Percentiles rank a stretch among this genome's conserved stretches.
Conservation (phyloP, 2,329 filamentous ascomycete genomes). For the Cercospora nicotianae region DNA sequence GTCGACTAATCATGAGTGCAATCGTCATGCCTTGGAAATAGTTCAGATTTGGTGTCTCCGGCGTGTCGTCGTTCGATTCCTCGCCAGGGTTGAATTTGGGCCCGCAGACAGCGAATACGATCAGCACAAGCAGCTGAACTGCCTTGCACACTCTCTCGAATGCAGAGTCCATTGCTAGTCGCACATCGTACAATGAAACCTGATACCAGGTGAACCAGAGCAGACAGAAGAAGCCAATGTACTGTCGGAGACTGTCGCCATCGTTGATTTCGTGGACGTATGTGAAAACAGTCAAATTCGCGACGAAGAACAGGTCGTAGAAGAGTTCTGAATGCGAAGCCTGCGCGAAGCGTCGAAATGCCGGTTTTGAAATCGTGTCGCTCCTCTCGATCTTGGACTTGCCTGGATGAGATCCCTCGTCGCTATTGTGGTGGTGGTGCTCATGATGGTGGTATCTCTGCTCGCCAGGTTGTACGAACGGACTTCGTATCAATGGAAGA, state of each 20-base stretch:
- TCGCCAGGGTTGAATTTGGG: constrained; percentile 42
- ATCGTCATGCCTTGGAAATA: constrained; percentile 44
- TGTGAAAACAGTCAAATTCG: constrained; percentile 66
- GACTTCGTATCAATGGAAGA: constrained; percentile 11
- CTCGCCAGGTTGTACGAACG: constrained; percentile 12
- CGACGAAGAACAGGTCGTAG: constrained; percentile 63
- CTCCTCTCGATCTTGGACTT: neutral
- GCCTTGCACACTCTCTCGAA: constrained; percentile 62
- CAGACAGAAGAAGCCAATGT: constrained; percentile 58
- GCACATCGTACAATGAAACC: constrained; percentile 64
- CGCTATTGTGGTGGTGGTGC: neutral
- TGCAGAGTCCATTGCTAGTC: constrained; percentile 63
- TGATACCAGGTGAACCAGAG: constrained; percentile 68
- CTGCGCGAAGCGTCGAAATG: constrained; percentile 48
- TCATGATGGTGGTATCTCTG: neutral
- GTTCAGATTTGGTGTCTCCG: constrained; percentile 42
- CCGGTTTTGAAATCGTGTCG: constrained; percentile 27
- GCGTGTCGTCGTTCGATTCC: constrained; percentile 36
- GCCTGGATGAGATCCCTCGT: neutral
- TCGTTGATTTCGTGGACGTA: constrained; percentile 57
- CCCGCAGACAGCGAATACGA: constrained; percentile 64
- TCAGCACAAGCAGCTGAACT: constrained; percentile 63
- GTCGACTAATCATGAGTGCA: constrained; percentile 42
- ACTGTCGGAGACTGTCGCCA: constrained; percentile 42
- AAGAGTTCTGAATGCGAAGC: constrained; percentile 58